These are phyloP conservation scores for Mycena citricolor DNA, from an alignment of 1,284 basidiomycete genomes.

Conservation along the genomic window DNA sequence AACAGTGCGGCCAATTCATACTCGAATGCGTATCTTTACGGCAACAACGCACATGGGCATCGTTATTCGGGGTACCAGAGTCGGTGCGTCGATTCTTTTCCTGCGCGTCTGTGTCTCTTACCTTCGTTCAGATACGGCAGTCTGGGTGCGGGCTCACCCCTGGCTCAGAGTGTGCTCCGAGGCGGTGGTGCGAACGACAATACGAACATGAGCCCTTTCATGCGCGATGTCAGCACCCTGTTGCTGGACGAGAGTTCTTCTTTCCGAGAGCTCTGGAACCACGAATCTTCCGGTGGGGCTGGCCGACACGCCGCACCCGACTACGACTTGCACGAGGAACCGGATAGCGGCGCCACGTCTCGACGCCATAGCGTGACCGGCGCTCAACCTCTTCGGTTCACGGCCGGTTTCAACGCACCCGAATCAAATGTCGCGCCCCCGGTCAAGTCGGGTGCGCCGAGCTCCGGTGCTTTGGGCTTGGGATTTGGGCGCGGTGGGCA, in stretches of 20 bases:
- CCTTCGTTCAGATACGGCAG: constrained; percentile 70
- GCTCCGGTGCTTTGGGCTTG: background rate
- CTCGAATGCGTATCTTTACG: constrained; percentile 24
- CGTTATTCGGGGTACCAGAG: constrained; percentile 57
- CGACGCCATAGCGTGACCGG: constrained; percentile 85
- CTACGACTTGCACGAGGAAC: constrained; percentile 3
- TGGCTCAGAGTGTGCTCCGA: constrained; percentile 42
- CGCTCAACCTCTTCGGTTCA: constrained; percentile 70
- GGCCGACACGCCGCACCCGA: background rate
- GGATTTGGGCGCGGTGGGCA: constrained; percentile 46
- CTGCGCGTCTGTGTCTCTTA: too few species aligned
- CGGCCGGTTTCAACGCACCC: constrained; percentile 67
- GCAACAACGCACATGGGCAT: constrained; percentile 51
- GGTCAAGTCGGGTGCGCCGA: constrained; percentile 16
- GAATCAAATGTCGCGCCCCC: constrained; percentile 36
- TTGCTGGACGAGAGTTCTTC: constrained; percentile 60
- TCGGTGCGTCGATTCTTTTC: too few species aligned
- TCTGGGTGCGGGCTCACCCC: constrained; percentile 48
- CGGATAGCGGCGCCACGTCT: constrained; percentile 73
- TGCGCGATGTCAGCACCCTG: constrained; percentile 75
- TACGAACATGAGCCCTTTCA: constrained; percentile 79
- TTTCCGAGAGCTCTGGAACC: constrained; percentile 69
- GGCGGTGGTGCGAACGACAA: constrained; percentile 48
- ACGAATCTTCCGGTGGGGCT: constrained; percentile 52
- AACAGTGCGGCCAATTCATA: too few species aligned